Base-by-base conservation (phyloP, 495 filamentous ascomycete species). In the Lasiosphaeria ovina region DNA sequence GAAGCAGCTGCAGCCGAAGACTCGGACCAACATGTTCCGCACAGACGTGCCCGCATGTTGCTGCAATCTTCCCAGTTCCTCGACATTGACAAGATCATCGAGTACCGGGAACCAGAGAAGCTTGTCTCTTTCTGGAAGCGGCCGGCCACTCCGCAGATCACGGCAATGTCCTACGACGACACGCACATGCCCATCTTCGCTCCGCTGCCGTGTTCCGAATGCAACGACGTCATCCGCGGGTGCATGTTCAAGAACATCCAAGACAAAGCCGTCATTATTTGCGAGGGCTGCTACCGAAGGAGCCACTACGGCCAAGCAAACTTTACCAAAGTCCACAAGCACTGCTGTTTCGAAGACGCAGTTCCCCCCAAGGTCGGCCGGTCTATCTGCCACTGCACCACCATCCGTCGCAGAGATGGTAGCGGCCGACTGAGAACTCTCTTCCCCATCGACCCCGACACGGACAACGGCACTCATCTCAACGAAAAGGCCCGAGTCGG, bases 31-130 rank as follows among this genome's bases (percentile, higher is more conserved):
- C 12, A 32, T 7, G 35, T 50, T 6, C 12, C 34, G 17, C 40
- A 53, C 5, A n/a, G 52, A 40, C 42, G 42, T 3, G 53, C 59
- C 6, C 51, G 59, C 11, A 55, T 61, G 44, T 53, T 61, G 0
- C 45, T 61, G 6, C 59, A 61, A 35, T 55, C 59, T 4, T 52
- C 59, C 16, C 49, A 54, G 1, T 74, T 75, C 16, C 72, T 77
- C 10, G 75, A 77, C 57, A 73, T 76, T 12, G 70, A 74, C 40
- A 73, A 74, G 58, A 12, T 74, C 16, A 72, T 74, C 51, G 72
- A 74, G 57, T 61, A 71, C 57, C 67, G 71, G 4, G 60, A 61
- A n/a, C 68, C 72, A 3, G 40, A 52, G 34, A 48, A 57, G 24
- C 45, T 61, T n/a, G 16, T 68, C 34, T 49, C 36, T 33, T 69